phyloP scores from a whole-genome alignment of 1,284 basidiomycete species.

The Leccinum insigne region DNA sequence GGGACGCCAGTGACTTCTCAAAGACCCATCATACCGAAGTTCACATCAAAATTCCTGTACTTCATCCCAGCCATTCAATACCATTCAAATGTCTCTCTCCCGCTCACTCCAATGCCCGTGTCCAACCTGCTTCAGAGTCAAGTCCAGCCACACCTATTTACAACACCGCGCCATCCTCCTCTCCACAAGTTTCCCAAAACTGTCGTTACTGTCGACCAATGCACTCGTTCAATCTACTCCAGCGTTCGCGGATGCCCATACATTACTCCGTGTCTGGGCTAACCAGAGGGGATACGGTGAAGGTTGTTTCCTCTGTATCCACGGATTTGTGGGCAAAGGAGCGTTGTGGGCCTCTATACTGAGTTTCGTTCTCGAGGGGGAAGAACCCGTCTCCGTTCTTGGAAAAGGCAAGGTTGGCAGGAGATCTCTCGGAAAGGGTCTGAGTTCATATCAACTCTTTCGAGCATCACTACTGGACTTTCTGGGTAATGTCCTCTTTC shows the following conservation, averaged over 20 bases:
- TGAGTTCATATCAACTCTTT: slow-evolving; percentile 89
- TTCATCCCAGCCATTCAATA: slow-evolving; percentile 62
- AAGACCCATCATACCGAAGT: slow-evolving; percentile 66
- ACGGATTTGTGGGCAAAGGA: slow-evolving; percentile 68
- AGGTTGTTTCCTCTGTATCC: slow-evolving; percentile 52
- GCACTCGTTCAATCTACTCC: slow-evolving; percentile 60
- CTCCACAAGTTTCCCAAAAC: slow-evolving; percentile 57
- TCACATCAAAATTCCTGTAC: slow-evolving; percentile 66
- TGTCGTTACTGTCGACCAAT: slow-evolving; percentile 73
- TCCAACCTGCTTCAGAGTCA: slow-evolving; percentile 25
- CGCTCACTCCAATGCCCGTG: slow-evolving; percentile 69
- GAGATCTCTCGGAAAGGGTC: slow-evolving; percentile 62
- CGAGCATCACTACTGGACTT: slow-evolving; percentile 74
- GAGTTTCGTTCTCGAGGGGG: slow-evolving; percentile 67
- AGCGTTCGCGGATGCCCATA: slow-evolving; percentile 74
- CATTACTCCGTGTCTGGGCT: slow-evolving; percentile 89
- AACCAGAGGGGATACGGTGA: slow-evolving; percentile 81
- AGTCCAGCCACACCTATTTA: slow-evolving; percentile 70
- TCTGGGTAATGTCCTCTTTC: slow-evolving; percentile 49
- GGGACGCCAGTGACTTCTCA: slow-evolving; percentile 60
- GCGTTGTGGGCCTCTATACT: slow-evolving; percentile 73
- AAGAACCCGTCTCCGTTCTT: slow-evolving; percentile 42
- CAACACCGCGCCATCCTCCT: slow-evolving; percentile 72
- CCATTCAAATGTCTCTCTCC: slow-evolving; percentile 73
- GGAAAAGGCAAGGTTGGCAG: slow-evolving; percentile 37